Base-by-base conservation (phyloP, 2,329 filamentous ascomycete genomes). In the Aureobasidium melanogenum region DNA sequence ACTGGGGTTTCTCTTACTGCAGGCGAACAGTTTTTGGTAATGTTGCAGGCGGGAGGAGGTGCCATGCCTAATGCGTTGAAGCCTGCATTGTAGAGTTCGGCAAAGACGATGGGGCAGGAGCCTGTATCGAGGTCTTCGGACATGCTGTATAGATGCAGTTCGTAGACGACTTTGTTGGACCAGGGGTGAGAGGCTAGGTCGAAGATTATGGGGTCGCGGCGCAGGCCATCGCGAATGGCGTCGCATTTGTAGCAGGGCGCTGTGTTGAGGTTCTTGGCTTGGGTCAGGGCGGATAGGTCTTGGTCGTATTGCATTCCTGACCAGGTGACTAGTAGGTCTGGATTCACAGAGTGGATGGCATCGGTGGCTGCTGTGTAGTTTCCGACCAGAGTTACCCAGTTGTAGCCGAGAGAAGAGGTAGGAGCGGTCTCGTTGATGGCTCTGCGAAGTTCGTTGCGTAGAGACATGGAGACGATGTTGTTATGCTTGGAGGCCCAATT, bases 241-340 rank as follows among this genome's bases (percentile, higher is more conserved):
- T 73, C 72, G 64, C 72, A 74, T 52, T 74, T 74, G 67, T 75
- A 75, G 66, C 71, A 73, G 3, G 73, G 72, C 0, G 72, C 72
- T 0, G 69, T 73, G 44, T 73, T 70, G 54, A 72, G 66, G 61
- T 74, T 73, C 38, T 70, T 68, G 7, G 72, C 73, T 7, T 65
- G 61, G 5, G 70, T 74, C 8, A 59, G n/a, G 1, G 56, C 56
- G 24, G 56, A 59, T 1, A 59, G 44, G 10, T 59, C 56, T 50
- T 59, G 56, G 68, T 84, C 82, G 70, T 77, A 85, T 69, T 79
- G 77, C 26, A 85, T 75, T 0, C 83, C 83, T 5, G 82, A 84
- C 26, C 85, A 75, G 69, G 84, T 82, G 64, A 86, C 80, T 15
- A 85, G 71, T 1, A 81, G 69, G 58, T 78, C 70, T 0, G 78